A percentile compares a stretch with the other conserved stretches of the same genome.
Evolutionary conservation across 306 rosid species (phyloP).

Genomic region (Cucumis cinereus): DNA sequence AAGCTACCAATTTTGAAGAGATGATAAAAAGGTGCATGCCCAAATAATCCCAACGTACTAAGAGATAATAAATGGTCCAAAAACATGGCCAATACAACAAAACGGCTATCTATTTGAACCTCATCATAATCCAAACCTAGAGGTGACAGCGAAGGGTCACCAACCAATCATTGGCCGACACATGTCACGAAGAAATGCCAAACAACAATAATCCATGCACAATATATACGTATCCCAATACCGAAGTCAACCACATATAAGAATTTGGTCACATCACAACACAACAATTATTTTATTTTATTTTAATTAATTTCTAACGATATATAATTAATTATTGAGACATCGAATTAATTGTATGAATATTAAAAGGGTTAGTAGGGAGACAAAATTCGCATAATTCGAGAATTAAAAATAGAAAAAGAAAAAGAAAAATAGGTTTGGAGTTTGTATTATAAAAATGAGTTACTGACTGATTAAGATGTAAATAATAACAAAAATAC

Average conservation of each 20-base stretch:
- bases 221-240: neutral
- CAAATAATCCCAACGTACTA: neutral
- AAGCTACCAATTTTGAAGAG: neutral
- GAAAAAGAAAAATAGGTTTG: neutral
- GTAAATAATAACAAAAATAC: neutral
- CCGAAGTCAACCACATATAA: neutral
- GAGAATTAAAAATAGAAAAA: neutral
- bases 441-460: neutral
- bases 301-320: too few relatives aligned
- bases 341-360: neutral
- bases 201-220: neutral
- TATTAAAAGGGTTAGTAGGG: conserved; percentile 1
- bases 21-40: neutral
- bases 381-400: conserved; percentile 6
- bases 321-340: neutral
- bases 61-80: conserved; percentile 4
- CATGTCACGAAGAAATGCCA: neutral
- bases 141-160: neutral
- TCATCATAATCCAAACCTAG: neutral
- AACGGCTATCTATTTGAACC: neutral
- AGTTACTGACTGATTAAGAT: neutral
- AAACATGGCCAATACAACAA: neutral
- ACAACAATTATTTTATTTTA: neutral
- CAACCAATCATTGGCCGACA: neutral
- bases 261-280: neutral